Base-by-base conservation (phyloP, 306 rosid genomes). In the Heteromeles arbutifolia region DNA sequence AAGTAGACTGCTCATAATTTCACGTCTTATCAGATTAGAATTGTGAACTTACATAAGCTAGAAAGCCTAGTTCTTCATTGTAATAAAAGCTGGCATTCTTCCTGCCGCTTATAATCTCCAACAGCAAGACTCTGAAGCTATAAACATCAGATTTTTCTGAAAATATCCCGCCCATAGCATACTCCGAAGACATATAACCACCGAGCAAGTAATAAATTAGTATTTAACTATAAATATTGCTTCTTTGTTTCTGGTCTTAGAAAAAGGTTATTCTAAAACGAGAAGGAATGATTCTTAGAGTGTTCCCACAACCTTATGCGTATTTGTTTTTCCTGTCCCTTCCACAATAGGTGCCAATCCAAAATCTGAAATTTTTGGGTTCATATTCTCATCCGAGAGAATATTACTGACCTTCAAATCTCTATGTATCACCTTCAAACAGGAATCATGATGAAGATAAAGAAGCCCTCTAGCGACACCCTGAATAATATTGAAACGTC, bases 291-390 rank as follows among this genome's bases (percentile, higher is more conserved):
- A 32, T 37, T 8, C 84, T 81, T 73, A 81, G 77, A 76, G 73
- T 39, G 88, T 85, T 58, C 85, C 85, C 4, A 78, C 85, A 28
- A 85, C 77, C 37, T 65, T 63, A 4, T 43, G 50, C 13, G 83
- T 78, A 19, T 75, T 85, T 31, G 34, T 77, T 41, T 53, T 22
- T 1, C 67, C 8, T 4, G 82, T 77, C 11, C 79, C 82, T 67
- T 72, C 26, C 1, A 85, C 70, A 1, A 72, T 73, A 7, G 59
- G 65, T 43, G 88, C 77, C 79, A 85, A 43, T 64, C 88, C 85
- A 34, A 81, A 85, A 76, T 81, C 78, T 18, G 67, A 83, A 39
- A 83, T 79, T 73, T 83, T 83, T 3, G 82, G 70, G 7, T 83
- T 83, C 82, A 76, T 76, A 11, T 80, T 63, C 77, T 62, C 74